Evolutionary conservation across 805 yeast species (phyloP).

Genomic region (Sugiyamaella americana): DNA sequence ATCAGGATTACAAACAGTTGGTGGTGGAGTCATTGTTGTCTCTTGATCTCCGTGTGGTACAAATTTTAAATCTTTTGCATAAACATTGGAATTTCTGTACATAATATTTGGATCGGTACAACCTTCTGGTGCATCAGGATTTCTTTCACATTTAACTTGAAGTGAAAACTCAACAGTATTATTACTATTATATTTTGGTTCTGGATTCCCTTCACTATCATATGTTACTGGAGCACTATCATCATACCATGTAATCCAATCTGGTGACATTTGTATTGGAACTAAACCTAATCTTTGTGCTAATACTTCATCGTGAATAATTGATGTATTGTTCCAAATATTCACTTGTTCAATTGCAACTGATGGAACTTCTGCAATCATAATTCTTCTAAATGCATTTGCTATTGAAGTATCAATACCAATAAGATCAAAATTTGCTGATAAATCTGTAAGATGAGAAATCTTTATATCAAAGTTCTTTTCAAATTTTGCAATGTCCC

Average conservation of each 20-base stretch:
- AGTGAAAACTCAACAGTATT: slow-evolving; percentile 83
- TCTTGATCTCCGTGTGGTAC: slow-evolving; percentile 88
- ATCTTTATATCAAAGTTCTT: slow-evolving; percentile 58
- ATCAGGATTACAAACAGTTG: slow-evolving; percentile 76
- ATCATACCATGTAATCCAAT: slow-evolving; percentile 68
- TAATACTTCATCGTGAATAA: slow-evolving; percentile 93
- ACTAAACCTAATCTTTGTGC: slow-evolving; percentile 92
- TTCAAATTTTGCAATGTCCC: slow-evolving; percentile 81
- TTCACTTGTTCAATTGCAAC: slow-evolving; percentile 92
- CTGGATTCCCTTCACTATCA: slow-evolving; percentile 20
- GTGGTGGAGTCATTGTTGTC: slow-evolving; percentile 49
- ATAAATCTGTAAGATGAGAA: slow-evolving; percentile 50
- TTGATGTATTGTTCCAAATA: slow-evolving; percentile 90
- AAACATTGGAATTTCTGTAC: slow-evolving; percentile 78
- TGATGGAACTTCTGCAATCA: slow-evolving; percentile 94
- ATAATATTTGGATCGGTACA: slow-evolving; percentile 76
- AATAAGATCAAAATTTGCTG: slow-evolving; percentile 79
- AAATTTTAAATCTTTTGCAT: slow-evolving; percentile 82
- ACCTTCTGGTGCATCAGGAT: slow-evolving; percentile 73
- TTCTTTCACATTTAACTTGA: slow-evolving; percentile 76
- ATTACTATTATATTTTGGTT: slow-evolving; percentile 58
- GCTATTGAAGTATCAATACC: slow-evolving; percentile 89
- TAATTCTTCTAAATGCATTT: slow-evolving; percentile 93
- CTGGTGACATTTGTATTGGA: slow-evolving; percentile 90
- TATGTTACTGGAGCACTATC: slow-evolving; percentile 16